Evolutionary conservation across 2,329 filamentous ascomycete species (phyloP), one percentile per base, ranked within the genome.

Genomic region (Juglanconis oblonga): DNA sequence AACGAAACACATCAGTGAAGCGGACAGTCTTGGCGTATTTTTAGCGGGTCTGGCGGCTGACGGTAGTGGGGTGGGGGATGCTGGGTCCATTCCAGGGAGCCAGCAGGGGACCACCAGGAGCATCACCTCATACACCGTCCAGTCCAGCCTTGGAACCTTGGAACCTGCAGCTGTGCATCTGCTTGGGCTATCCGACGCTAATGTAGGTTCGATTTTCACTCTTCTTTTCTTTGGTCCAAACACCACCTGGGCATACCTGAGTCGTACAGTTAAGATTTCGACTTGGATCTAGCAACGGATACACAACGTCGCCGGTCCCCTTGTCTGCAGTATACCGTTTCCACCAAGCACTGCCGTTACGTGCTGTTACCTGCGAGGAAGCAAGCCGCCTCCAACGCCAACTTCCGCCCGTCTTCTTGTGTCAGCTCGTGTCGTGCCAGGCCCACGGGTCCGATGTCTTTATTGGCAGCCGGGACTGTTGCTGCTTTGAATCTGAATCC

Each of bases 351-450:
- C 24, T 24, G 24, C 24, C 24, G 24, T 2, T 24, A 24, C 24
- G 24, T 24, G 24, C 24, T 24, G 24, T 24, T 24, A 24, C 24
- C 24, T 24, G 24, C 24, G 24, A 24, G 24, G 24, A 24, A 24
- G 24, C 24, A 24, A 24, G 24, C 24, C 24, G 24, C 24, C 24
- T 59, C 44, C 57, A 36, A 56, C 24, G 10, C 29, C 38, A 51
- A 24, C 35, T 45, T 33, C 59, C 40, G 6, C 29, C 57, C 54
- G 55, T 55, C 35, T 58, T 40, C 13, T 56, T 35, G 36, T 60
- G 57, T 51, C 52, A 53, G 55, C 49, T 55, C 54, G 61, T 61
- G 58, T 55, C 55, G 58, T 57, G 61, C 58, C 55, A 60, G 55
- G 56, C 48, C 52, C 57, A 36, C 49, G 35, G 47, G 24, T 31